Conservation (phyloP, 495 filamentous ascomycete species). For the Talaromyces wortmannii region DNA sequence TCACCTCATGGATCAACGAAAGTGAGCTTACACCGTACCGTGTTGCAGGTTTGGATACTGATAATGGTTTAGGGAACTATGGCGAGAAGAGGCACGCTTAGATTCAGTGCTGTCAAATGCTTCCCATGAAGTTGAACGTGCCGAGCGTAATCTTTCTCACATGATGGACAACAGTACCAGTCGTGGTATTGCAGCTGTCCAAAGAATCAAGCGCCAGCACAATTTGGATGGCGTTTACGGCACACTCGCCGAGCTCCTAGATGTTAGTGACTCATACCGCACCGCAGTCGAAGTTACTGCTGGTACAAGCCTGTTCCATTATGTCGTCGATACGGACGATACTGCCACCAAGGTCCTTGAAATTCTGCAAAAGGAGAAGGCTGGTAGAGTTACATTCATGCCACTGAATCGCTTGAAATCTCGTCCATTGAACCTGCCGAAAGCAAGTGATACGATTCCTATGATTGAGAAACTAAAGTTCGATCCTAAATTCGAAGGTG, state of each 20-base stretch:
- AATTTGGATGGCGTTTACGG: conserved; percentile 86
- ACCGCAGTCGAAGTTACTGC: conserved; percentile 90
- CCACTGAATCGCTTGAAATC: conserved; percentile 74
- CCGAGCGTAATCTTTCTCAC: conserved; percentile 68
- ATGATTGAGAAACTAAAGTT: conserved; percentile 83
- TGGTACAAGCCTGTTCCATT: conserved; percentile 90
- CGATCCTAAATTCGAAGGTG: conserved; percentile 68
- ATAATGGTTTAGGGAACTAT: conserved; percentile 51
- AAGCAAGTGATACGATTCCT: conserved; percentile 77
- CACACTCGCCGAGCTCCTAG: conserved; percentile 83
- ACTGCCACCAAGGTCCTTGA: conserved; percentile 79
- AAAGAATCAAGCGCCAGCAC: conserved; percentile 67
- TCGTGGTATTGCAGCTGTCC: conserved; percentile 74
- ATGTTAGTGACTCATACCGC: conserved; percentile 77
- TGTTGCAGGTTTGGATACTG: conserved; percentile 2
- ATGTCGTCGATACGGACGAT: conserved; percentile 88
- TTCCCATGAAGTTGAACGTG: conserved; percentile 61
- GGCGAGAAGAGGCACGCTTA: conserved; percentile 84
- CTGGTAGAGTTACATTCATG: conserved; percentile 93
- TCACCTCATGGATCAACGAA: conserved; percentile 77
- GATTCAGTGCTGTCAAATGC: conserved; percentile 70
- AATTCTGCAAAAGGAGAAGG: conserved; percentile 67
- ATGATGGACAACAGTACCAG: conserved; percentile 87
- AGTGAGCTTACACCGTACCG: conserved; percentile 32
- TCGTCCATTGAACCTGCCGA: conserved; percentile 65